Conservation (phyloP, 768 basidiomycete species). For the Amanita exitialis region DNA sequence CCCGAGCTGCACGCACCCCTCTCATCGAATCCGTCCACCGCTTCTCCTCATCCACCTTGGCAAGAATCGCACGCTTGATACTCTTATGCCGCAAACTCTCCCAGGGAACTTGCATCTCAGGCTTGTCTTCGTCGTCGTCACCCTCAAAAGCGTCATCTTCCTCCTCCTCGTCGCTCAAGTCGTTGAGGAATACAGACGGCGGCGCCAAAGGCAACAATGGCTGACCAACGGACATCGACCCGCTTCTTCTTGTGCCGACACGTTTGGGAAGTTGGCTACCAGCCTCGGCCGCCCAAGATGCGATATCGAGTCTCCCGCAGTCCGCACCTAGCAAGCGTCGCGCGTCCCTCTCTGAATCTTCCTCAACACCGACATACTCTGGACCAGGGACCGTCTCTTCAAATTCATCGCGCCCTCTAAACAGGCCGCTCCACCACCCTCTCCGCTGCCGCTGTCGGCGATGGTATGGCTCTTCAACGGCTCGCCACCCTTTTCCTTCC, state of each 20-base stretch:
- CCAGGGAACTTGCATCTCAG: conserved; percentile 20
- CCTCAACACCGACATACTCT: conserved; percentile 10
- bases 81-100: conserved; percentile 39
- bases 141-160: neutral
- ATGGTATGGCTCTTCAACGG: neutral
- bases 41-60: conserved; percentile 26
- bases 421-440: neutral
- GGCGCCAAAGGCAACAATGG: no score
- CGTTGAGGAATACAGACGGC: neutral
- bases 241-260: no score
- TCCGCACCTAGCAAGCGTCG: no score
- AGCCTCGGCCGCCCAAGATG: no score
- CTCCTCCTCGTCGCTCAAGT: conserved; percentile 13
- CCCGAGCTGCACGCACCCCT: conserved; percentile 12
- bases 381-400: conserved; percentile 16
- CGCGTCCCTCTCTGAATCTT: neutral
- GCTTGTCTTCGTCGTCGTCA: neutral
- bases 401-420: conserved; percentile 9
- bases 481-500: conserved; percentile 5
- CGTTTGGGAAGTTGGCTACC: no score
- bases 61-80: conserved; percentile 41
- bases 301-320: no score
- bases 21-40: conserved; percentile 22
- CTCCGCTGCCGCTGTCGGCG: neutral
- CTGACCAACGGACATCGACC: no score